Base-by-base conservation (phyloP, 768 basidiomycete genomes). In the Filobasidium floriforme region DNA sequence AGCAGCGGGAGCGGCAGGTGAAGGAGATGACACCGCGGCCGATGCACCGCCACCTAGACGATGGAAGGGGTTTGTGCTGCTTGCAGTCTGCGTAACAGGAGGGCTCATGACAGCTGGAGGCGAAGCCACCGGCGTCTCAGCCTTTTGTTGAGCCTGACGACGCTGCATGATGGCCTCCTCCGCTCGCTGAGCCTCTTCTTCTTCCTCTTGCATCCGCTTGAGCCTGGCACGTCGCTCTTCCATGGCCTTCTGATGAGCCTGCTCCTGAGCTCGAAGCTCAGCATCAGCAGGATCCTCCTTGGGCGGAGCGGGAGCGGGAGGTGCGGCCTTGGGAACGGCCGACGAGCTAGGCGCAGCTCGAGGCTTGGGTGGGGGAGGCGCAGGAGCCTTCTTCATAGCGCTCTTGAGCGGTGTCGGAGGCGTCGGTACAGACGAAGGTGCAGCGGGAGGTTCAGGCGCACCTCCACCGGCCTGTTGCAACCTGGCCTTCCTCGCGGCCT, bases 401-500 rank as follows among this genome's bases (percentile, higher is more conserved):
- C 73, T 74, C 65, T 76, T 74, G 46, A 72, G 49, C 1, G 83
- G 83, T 0, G 81, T 79, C 4, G 46, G 46, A 5, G 46, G 46
- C 4, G 46, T 12, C 46, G 3, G 32, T 37, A 9, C 32, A 4
- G 32, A 37, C 57, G 83, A 73, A 1, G 84, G 77, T 0, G 81
- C 73, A 19, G 81, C 71, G 7, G 77, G 61, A 37, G 77, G 82
- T 54, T 83, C 85, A 37, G 55, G 55, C n/a, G 14, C 32, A 22
- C 59, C 62, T 15, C 67, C 70, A 11, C 68, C 66, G 43, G 65
- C 92, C 41, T 82, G 84, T 54, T 88, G 89, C 44, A 98, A 75
- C 60, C 89, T 82, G 70, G 89, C 88, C 69, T 81, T 82, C 54
- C 94, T 82, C 49, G 84, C 76, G 59, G 83, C 82, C 72, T 92